Base-by-base conservation (phyloP, 2,329 filamentous ascomycete species). In the Neonectria neomacrospora region DNA sequence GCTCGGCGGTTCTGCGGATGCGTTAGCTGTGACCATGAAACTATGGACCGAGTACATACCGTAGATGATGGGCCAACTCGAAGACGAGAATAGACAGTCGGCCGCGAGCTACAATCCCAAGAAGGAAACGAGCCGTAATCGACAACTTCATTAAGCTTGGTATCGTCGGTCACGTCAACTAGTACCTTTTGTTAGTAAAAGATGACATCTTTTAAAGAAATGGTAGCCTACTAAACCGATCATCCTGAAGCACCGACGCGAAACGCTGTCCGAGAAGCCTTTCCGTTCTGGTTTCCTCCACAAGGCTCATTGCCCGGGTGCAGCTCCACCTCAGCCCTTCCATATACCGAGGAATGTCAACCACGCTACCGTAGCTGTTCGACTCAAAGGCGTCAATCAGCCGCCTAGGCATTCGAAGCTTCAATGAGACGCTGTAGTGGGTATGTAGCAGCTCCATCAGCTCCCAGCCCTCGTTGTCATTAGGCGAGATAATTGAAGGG, bases 81-180 rank as follows among this genome's bases (percentile, higher is more conserved):
- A 6, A 88, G 74, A 2, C 80, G 75, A 12, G 82, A 73, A 44
- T 84, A 78, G 2, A 86, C 74, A 0, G 82, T 77, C 0, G 74
- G 67, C 1, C 73, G 73, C 18, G 75, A 69, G 16, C 74, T 74
- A 41, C 77, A 80, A 44, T 81, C 80, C 63, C 85, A 80, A 16
- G 80, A 80, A 0, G 85, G 82, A 51, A 88, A 81, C 0, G 83
- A 83, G 1, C 82, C 82, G 50, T 85, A 85, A 72, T 88, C 85
- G 2, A 85, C 81, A 1, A 77, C 78, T 48, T 82, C 80, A 2
- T 78, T 70, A 1, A 88, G 73, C 0, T 72, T 51, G 0, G 75
- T 77, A 3, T 78, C 74, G 48, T 83, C 80, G 2, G 74, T 65
- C 26, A 84, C 76, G 28, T 81, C 79, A 14, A 66, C 85, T 86